phyloP scores from a whole-genome alignment of 2,329 filamentous ascomycete species.

The Penicillium freii region DNA sequence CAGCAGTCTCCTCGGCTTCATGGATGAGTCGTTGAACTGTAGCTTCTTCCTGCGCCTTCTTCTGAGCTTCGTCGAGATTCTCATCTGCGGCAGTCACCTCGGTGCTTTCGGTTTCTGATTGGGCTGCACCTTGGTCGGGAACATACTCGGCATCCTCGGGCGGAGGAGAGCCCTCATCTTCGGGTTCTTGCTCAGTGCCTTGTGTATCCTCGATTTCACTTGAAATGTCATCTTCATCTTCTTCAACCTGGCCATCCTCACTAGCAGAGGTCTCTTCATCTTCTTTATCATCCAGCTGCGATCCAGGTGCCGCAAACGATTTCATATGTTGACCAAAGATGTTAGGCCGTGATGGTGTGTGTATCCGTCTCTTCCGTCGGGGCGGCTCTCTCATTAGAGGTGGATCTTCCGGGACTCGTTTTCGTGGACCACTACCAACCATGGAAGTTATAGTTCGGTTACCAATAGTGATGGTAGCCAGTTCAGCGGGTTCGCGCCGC shows the following conservation, averaged over 20 bases:
- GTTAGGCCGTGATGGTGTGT: slow-evolving; percentile 37
- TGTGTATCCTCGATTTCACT: slow-evolving; percentile 21
- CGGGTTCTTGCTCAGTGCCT: slow-evolving; percentile 3
- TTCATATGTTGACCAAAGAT: slow-evolving; percentile 49
- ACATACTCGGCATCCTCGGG: slow-evolving; percentile 22
- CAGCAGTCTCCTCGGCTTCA: slow-evolving; percentile 45
- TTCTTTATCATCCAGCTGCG: slow-evolving; percentile 31
- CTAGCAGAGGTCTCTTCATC: slow-evolving; percentile 19
- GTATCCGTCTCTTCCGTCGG: slow-evolving; percentile 41
- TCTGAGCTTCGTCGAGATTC: slow-evolving; percentile 56
- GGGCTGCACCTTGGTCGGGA: slow-evolving; percentile 7
- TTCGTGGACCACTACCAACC: slow-evolving; percentile 55
- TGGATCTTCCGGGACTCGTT: slow-evolving; percentile 32
- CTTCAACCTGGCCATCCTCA: slow-evolving; percentile 10
- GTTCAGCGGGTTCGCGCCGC: slow-evolving; percentile 60
- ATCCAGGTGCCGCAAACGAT: slow-evolving; percentile 57
- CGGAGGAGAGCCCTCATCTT: slow-evolving; percentile 8
- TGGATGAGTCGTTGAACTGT: slow-evolving; percentile 48
- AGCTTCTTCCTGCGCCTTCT: slow-evolving; percentile 50
- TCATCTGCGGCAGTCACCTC: slow-evolving; percentile 27
- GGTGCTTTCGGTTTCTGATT: slow-evolving; percentile 2
- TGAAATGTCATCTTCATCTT: slow-evolving; percentile 2
- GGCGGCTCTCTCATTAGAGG: slow-evolving; percentile 21
- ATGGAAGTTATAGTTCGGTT: slow-evolving; percentile 64
- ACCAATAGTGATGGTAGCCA: slow-evolving; percentile 74